These are phyloP conservation scores for Saturnispora bothae DNA, from an alignment of 805 yeast genomes.

Conservation along the genomic window DNA sequence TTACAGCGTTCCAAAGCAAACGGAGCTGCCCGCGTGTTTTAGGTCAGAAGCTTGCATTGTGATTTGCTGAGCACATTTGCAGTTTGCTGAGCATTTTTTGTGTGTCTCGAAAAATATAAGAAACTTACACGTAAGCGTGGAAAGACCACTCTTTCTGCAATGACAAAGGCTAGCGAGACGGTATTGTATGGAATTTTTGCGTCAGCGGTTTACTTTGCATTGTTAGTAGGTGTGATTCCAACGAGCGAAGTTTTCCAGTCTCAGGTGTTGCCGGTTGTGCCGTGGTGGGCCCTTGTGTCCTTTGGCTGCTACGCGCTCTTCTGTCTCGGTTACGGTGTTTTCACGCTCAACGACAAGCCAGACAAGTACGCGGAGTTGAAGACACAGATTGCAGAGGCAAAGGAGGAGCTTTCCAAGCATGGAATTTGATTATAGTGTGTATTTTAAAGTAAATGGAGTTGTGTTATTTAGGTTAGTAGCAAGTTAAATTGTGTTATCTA, in stretches of 20 bases:
- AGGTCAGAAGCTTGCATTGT: too few species aligned
- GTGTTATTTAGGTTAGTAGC: background rate
- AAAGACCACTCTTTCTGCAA: too few species aligned
- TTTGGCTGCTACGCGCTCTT: constrained; percentile 63
- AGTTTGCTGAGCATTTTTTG: too few species aligned
- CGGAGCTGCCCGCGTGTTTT: too few species aligned
- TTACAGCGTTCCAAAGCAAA: too few species aligned
- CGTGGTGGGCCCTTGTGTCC: constrained; percentile 59
- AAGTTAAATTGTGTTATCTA: too few species aligned
- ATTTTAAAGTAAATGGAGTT: constrained; percentile 23
- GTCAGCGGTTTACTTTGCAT: constrained; percentile 44
- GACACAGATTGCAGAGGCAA: constrained; percentile 52
- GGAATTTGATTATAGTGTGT: too few species aligned
- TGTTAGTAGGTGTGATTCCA: constrained; percentile 45
- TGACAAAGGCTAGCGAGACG: constrained; percentile 65
- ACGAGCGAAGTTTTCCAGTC: constrained; percentile 35
- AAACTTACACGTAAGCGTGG: too few species aligned
- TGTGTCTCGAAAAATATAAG: too few species aligned
- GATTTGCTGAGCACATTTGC: background rate
- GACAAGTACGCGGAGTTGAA: constrained; percentile 54
- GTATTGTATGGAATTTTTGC: constrained; percentile 34
- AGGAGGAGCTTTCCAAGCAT: constrained; percentile 41
- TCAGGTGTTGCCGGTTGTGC: constrained; percentile 54
- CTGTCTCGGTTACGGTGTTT: constrained; percentile 58
- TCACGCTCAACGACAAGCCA: constrained; percentile 61